These are phyloP conservation scores for Dendrothele bispora DNA, from an alignment of 768 basidiomycete species.

Conservation along the genomic window DNA sequence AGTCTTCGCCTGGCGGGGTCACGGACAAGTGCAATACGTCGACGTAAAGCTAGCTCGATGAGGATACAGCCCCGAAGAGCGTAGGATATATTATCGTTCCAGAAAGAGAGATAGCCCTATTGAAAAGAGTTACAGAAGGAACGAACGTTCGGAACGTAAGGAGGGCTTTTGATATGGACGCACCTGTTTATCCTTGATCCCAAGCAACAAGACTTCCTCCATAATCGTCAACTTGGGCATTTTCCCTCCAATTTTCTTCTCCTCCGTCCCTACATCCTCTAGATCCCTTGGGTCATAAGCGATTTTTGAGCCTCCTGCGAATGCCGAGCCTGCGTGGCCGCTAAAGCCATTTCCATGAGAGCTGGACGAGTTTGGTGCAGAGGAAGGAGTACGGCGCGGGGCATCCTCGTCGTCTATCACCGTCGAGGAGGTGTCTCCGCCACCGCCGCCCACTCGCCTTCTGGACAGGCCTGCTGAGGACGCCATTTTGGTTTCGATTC, in stretches of 20 bases:
- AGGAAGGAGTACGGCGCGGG: too few relatives aligned
- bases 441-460: neutral
- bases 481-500: too few relatives aligned
- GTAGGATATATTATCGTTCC: slow-evolving; percentile 99
- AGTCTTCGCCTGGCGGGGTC: slow-evolving; percentile 75
- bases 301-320: slow-evolving; percentile 84
- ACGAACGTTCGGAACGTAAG: slow-evolving; percentile 1
- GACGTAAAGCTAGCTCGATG: slow-evolving; percentile 92
- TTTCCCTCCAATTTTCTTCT: slow-evolving; percentile 57
- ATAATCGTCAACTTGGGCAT: slow-evolving; percentile 89
- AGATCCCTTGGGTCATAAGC: slow-evolving; percentile 94
- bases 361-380: too few relatives aligned
- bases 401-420: neutral
- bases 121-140: slow-evolving; percentile 5
- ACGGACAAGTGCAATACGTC: slow-evolving; percentile 87
- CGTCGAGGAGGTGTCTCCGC: neutral
- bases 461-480: neutral
- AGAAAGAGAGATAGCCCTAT: slow-evolving; percentile 92
- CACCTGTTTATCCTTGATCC: slow-evolving; percentile 97
- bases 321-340: slow-evolving; percentile 67
- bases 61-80: slow-evolving; percentile 98
- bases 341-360: neutral
- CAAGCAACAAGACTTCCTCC: slow-evolving; percentile 94
- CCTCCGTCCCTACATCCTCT: slow-evolving; percentile 62
- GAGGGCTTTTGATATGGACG: too few relatives aligned